Evolutionary conservation across 352 stramenopile genomes (phyloP).

Genomic region (Phytopythium aichiense): DNA sequence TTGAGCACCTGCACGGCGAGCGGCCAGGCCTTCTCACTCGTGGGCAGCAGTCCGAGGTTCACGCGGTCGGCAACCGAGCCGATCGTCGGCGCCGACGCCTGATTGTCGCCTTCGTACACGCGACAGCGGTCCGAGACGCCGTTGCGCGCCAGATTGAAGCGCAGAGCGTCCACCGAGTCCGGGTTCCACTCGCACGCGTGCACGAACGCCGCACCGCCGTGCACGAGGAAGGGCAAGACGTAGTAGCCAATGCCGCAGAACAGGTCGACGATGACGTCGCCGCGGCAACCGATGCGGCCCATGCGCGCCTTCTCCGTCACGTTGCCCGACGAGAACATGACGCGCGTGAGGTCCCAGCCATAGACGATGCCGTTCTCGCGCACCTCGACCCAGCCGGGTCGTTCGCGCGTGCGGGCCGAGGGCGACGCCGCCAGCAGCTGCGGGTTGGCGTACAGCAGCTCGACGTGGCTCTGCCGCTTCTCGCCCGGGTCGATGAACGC

Average conservation of each 20-base stretch:
- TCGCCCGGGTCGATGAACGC: constrained; percentile 74
- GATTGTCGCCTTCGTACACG: constrained; percentile 90
- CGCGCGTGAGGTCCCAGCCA: constrained; percentile 92
- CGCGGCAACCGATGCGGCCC: constrained; percentile 73
- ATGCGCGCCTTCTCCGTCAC: constrained; percentile 96
- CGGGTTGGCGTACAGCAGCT: constrained; percentile 61
- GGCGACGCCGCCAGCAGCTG: constrained; percentile 26
- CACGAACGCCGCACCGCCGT: constrained; percentile 87
- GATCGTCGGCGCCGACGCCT: constrained; percentile 62
- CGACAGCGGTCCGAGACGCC: constrained; percentile 74
- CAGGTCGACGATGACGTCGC: constrained; percentile 93
- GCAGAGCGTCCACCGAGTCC: constrained; percentile 87
- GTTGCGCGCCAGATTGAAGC: constrained; percentile 92
- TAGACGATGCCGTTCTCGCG: constrained; percentile 94
- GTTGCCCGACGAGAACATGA: constrained; percentile 98
- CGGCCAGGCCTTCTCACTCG: constrained; percentile 92
- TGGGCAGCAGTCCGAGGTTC: constrained; percentile 93
- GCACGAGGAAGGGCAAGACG: constrained; percentile 92
- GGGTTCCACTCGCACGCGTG: constrained; percentile 96
- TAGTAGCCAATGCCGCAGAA: constrained; percentile 99
- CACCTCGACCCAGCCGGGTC: constrained; percentile 77
- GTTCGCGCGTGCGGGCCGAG: constrained; percentile 18
- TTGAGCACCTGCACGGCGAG: constrained; percentile 91
- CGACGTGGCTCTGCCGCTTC: constrained; percentile 76
- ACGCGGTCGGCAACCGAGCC: constrained; percentile 89